Base-by-base conservation (phyloP, 2,329 filamentous ascomycete species). In the Neocucurbitaria cava region DNA sequence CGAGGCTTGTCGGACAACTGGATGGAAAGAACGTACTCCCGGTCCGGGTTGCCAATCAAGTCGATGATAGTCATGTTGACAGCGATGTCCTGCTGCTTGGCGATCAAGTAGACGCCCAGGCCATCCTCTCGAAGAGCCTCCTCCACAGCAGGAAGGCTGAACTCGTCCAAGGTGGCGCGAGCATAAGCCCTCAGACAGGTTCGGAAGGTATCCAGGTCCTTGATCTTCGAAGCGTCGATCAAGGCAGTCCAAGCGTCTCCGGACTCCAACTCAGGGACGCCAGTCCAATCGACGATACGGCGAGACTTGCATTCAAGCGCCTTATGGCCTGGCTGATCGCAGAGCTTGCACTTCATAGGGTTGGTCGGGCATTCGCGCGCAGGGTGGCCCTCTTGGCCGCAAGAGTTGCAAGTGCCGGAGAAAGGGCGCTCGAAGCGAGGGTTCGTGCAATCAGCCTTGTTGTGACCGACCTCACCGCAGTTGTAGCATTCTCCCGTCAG, bases 1-100 rank as follows among this genome's bases (percentile, higher is more conserved):
- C 83, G 83, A 45, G 88, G 83, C 60, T 84, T 84, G 28, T 81
- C 74, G 1, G 80, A 81, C 62, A 87, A 86, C 44, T 88, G 85
- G 68, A 87, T 86, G 0, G 84, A 84, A 45, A 91, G 79, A 0
- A 82, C 83, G 63, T 83, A 90, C 69, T 86, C 87, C 73, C 86
- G 87, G 52, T 83, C 82, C 18, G 88, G 77, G 56, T 83, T 81
- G 42, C 84, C 84, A 57, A 83, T 77, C 9, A 85, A 74, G 56
- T 83, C 78, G 59, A 86, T 79, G 21, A 83, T 75, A 43, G 77
- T 83, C 63, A 80, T 79, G 39, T 76, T 78, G 28, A 77, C 65
- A 60, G 48, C 76, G 58, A 68, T 77, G 68, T 64, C 79, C 74
- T 64, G 68, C 69, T 82, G 76, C 62, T 81, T 71, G 11, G 78